These are phyloP conservation scores for Lithospermum erythrorhizon DNA, from an alignment of 257 asterid genomes.

Conservation along the genomic window DNA sequence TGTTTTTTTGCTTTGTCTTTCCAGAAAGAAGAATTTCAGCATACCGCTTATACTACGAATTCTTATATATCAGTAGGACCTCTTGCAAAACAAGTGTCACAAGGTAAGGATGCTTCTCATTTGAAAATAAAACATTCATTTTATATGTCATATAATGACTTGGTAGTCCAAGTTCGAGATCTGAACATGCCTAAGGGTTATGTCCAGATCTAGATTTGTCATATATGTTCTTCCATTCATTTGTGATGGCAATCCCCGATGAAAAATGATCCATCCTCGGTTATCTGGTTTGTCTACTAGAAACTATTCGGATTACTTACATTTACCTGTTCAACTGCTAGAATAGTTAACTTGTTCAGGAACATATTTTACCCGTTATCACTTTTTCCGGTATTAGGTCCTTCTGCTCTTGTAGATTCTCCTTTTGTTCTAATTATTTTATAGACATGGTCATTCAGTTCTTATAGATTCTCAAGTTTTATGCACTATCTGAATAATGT, in stretches of 20 bases:
- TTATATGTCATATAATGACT: constrained; percentile 2
- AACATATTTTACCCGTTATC: neutral
- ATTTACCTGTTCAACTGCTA: neutral
- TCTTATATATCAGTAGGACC: constrained; percentile 86
- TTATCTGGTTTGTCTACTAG: neutral
- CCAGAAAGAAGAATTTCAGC: constrained; percentile 99
- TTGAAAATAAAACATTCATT: constrained; percentile 1
- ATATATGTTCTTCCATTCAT: no score
- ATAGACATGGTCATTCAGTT: neutral
- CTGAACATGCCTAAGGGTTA: neutral
- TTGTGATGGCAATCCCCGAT: no score
- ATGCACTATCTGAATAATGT: no score
- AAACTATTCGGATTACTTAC: neutral
- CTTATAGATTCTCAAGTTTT: no score
- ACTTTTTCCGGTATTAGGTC: neutral
- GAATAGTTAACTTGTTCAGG: neutral
- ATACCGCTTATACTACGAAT: constrained; percentile 86
- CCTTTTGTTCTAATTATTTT: no score
- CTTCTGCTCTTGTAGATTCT: neutral
- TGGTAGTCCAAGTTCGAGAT: neutral
- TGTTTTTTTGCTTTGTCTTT: constrained; percentile 8
- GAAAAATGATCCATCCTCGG: no score
- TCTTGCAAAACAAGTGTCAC: constrained; percentile 63
- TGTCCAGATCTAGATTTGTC: no score
- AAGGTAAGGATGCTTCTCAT: constrained; percentile 42